These are phyloP conservation scores for Avena insularis DNA, from an alignment of 176 grass and related monocot genomes.

Conservation along the genomic window DNA sequence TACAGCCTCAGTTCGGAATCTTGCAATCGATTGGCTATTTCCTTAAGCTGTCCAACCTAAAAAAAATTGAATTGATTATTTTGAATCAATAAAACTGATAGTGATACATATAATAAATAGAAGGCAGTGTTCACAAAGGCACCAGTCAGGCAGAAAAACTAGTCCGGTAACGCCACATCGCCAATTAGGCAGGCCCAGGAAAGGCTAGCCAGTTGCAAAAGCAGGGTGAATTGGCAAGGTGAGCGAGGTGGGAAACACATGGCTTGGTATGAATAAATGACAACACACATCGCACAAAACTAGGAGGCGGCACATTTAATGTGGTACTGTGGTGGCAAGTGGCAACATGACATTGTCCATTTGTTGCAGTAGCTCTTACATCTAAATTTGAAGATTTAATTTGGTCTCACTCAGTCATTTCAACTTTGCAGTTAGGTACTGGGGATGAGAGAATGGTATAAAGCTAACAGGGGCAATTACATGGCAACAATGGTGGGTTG, in stretches of 20 bases:
- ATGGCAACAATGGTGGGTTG: not conserved
- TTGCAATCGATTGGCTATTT: constrained; percentile 56
- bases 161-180: not conserved
- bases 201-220: not conserved
- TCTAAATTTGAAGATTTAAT: not conserved
- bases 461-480: constrained; percentile 14
- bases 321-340: not conserved
- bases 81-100: constrained; percentile 29
- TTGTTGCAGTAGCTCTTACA: not conserved
- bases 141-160: constrained; percentile 11
- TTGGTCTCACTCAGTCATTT: constrained; percentile 28
- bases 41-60: constrained; percentile 81
- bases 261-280: constrained; percentile 24
- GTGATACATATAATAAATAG: constrained; percentile 27
- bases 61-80: constrained; percentile 1
- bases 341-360: not conserved
- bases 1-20: constrained; percentile 86
- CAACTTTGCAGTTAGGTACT: not conserved
- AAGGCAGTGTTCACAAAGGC: not conserved
- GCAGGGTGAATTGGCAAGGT: not conserved
- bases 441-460: constrained; percentile 5
- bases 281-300: not conserved
- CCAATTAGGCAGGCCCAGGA: not conserved
- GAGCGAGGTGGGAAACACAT: not conserved
- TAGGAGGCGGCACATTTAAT: not conserved